Evolutionary conservation across 208 protist genomes (phyloP), one percentile per base, ranked within the genome.

Genomic region (Trypanosomatidae sp.): DNA sequence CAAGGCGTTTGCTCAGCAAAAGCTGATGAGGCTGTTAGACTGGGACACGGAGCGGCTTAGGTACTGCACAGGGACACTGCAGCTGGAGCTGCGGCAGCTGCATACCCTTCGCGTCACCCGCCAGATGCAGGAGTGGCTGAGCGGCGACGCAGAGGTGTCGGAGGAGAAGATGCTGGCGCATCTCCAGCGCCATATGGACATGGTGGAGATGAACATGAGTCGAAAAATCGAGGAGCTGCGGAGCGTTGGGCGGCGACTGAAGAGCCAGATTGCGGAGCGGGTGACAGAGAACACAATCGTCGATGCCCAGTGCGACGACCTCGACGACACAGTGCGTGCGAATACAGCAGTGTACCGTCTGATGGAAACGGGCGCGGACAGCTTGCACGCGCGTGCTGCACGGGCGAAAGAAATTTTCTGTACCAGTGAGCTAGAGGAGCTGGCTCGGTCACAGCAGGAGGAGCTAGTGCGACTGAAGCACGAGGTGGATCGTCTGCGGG

Each of bases 41-140:
- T 98, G 91, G 89, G 87, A 97, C 41, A 85, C 79, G 39, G 81
- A 92, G 52, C 69, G 83, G 39, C 81, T 97, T n/a, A 66, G 79
- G 59, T 96, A 94, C 71, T 82, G 82, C 47, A 83, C 94, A n/a
- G 86, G 85, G 22, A 92, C 90, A 43, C 72, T 95, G 49, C 80
- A 97, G 72, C 84, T 98, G 82, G 93, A 98, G 73, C 86, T 96
- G 55, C 90, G 92, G 46, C 88, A 95, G 60, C 83, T 98, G 60
- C 97, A 99, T 85, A 96, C 97, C 12, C 84, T 98, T 39, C 81
- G 94, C n/a, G 96, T 99, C 25, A 99, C 96, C 3, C 95, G 98
- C 52, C 80, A 91, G 60, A 97, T 99, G 87, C 97, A 99, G 85
- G 91, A 97, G 59, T 89, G 92, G 71, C 89, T 98, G 62, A 91